Percentiles rank a stretch among this genome's conserved stretches.
Evolutionary conservation across 106 monocot genomes (phyloP).

Genomic region (Alisma plantagoaquatica): DNA sequence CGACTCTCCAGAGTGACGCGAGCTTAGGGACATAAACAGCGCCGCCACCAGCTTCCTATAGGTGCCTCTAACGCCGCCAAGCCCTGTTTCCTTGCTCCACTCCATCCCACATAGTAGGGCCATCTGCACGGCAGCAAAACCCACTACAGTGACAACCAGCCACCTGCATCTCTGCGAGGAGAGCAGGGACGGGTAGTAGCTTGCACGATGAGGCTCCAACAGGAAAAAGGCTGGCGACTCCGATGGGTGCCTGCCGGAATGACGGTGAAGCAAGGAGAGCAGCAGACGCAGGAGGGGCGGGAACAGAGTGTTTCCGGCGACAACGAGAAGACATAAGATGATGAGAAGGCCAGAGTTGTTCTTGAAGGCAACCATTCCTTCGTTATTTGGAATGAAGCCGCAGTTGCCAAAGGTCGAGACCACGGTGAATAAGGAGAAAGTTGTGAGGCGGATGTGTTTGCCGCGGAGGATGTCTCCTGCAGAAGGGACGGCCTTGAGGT

Average conservation of each 20-base stretch:
- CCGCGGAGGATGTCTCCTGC: constrained; percentile 16
- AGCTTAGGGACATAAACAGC: constrained; percentile 44
- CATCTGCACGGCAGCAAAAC: constrained; percentile 22
- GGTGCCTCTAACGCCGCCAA: constrained; percentile 27
- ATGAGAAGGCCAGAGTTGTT: constrained; percentile 22
- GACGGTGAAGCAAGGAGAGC: background rate
- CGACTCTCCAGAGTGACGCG: constrained; percentile 56
- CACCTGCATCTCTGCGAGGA: constrained; percentile 36
- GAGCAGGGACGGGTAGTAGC: constrained; percentile 14
- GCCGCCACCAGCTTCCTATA: constrained; percentile 40
- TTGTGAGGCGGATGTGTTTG: constrained; percentile 12
- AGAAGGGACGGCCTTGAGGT: constrained; percentile 1
- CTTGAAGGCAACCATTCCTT: constrained; percentile 37
- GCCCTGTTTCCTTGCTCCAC: constrained; percentile 37
- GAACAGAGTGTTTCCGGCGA: constrained; percentile 9
- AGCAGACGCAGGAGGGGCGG: background rate
- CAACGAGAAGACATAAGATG: background rate
- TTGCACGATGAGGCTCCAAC: constrained; percentile 2
- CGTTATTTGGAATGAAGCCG: constrained; percentile 43
- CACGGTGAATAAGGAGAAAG: constrained; percentile 33
- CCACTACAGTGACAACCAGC: constrained; percentile 24
- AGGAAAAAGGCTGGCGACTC: background rate
- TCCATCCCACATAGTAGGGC: constrained; percentile 43
- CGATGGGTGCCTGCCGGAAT: background rate
- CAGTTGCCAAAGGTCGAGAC: constrained; percentile 41